Evolutionary conservation across 2,329 filamentous ascomycete species (phyloP).

Genomic region (Blastomyces parvus): DNA sequence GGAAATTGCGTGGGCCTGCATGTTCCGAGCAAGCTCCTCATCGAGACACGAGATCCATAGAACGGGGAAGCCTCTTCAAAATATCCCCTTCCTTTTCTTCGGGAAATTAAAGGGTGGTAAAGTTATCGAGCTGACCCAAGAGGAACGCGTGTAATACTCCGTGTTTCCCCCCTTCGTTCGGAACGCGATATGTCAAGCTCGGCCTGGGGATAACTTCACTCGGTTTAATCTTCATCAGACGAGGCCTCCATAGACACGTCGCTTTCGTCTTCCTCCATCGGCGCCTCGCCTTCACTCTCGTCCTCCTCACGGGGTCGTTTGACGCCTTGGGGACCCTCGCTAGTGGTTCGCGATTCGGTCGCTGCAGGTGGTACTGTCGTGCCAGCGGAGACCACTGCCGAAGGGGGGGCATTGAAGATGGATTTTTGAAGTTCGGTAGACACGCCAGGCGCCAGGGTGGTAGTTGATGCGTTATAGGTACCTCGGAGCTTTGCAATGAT

Average conservation of each 20-base stretch:
- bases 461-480: constrained; percentile 63
- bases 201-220: background rate
- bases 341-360: constrained; percentile 40
- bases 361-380: constrained; percentile 44
- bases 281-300: constrained; percentile 43
- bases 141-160: background rate
- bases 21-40: constrained; percentile 58
- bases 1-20: constrained; percentile 70
- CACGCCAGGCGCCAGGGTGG: constrained; percentile 44
- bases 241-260: constrained; percentile 62
- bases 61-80: constrained; percentile 15
- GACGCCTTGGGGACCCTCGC: constrained; percentile 47
- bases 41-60: constrained; percentile 12
- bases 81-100: constrained; percentile 4
- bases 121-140: background rate
- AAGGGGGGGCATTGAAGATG: constrained; percentile 60
- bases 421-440: constrained; percentile 68
- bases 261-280: constrained; percentile 59
- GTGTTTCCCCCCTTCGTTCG: background rate
- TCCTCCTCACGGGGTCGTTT: constrained; percentile 64
- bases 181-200: background rate
- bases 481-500: constrained; percentile 86
- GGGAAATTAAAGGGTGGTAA: background rate
- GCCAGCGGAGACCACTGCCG: constrained; percentile 30
- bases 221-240: constrained; percentile 58